Evolutionary conservation across 1,139 yeast genomes (phyloP).

Genomic region (Candida frijolesensis): DNA sequence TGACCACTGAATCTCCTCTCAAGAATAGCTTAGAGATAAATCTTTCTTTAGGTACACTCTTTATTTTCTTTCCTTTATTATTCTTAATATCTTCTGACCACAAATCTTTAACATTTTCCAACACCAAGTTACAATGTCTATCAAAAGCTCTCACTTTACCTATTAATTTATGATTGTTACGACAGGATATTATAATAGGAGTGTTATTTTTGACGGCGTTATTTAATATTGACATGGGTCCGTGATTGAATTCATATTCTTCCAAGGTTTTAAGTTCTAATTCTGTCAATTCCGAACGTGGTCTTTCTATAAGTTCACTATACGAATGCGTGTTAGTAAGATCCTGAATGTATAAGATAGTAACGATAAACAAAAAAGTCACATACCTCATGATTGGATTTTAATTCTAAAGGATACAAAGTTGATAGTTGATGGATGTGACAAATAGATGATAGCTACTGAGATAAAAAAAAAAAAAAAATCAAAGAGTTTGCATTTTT

Average conservation of each 20-base stretch:
- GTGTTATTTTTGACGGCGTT: constrained; percentile 74
- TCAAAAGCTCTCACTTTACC: constrained; percentile 94
- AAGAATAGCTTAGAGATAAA: constrained; percentile 87
- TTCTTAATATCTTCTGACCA: constrained; percentile 78
- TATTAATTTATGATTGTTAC: constrained; percentile 89
- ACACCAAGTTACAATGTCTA: constrained; percentile 89
- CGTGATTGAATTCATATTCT: constrained; percentile 87
- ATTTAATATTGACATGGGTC: constrained; percentile 87
- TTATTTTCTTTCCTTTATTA: constrained; percentile 70
- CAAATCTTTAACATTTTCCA: constrained; percentile 89
- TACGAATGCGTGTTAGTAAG: constrained; percentile 6
- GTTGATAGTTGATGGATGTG: too few relatives aligned
- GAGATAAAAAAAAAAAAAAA: background rate
- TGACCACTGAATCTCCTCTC: constrained; percentile 93
- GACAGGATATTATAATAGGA: constrained; percentile 83
- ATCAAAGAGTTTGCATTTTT: background rate
- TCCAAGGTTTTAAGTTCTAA: constrained; percentile 80
- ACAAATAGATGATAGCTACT: background rate
- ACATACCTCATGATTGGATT: too few relatives aligned
- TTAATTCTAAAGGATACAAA: too few relatives aligned
- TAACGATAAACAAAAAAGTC: too few relatives aligned
- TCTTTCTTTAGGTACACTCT: constrained; percentile 74
- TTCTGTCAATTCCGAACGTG: constrained; percentile 78
- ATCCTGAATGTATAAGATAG: background rate
- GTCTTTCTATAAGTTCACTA: constrained; percentile 69